These are phyloP conservation scores for Peronospora farinosa DNA, from an alignment of 352 stramenopile species.

Conservation along the genomic window DNA sequence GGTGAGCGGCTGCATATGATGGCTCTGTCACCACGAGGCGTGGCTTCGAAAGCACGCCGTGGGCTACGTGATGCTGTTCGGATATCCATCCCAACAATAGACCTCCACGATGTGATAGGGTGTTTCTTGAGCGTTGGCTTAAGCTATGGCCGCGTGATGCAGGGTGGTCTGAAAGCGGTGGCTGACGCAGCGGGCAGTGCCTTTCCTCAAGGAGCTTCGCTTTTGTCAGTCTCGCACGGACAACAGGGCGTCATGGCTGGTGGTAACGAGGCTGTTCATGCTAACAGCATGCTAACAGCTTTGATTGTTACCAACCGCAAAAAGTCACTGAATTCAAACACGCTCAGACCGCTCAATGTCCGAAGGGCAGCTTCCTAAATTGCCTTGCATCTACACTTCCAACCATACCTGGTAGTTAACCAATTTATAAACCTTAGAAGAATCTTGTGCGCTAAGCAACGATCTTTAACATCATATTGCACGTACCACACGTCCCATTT, in stretches of 20 bases:
- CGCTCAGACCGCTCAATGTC: conserved; percentile 43
- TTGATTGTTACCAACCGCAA: conserved; percentile 79
- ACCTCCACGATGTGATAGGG: conserved; percentile 55
- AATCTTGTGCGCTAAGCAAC: conserved; percentile 9
- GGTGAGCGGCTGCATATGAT: conserved; percentile 74
- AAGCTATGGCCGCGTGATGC: conserved; percentile 66
- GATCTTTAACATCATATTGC: background rate
- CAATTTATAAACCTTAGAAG: conserved; percentile 29
- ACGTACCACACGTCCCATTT: conserved; percentile 10
- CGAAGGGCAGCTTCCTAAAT: conserved; percentile 51
- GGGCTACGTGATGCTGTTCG: conserved; percentile 53
- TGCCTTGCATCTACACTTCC: background rate
- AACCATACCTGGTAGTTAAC: background rate
- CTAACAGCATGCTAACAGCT: conserved; percentile 74
- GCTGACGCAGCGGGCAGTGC: conserved; percentile 44
- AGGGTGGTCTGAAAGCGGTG: conserved; percentile 52
- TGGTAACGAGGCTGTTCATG: conserved; percentile 50
- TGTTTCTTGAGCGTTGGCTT: conserved; percentile 59
- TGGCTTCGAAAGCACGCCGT: conserved; percentile 41
- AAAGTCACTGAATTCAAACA: conserved; percentile 54
- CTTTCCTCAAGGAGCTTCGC: conserved; percentile 49
- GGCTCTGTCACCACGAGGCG: conserved; percentile 48
- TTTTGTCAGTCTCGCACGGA: conserved; percentile 56
- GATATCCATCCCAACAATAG: conserved; percentile 46
- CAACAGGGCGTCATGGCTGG: conserved; percentile 66